Conservation (phyloP, 2,329 filamentous ascomycete genomes). For the Gaeumannomyces tritici region DNA sequence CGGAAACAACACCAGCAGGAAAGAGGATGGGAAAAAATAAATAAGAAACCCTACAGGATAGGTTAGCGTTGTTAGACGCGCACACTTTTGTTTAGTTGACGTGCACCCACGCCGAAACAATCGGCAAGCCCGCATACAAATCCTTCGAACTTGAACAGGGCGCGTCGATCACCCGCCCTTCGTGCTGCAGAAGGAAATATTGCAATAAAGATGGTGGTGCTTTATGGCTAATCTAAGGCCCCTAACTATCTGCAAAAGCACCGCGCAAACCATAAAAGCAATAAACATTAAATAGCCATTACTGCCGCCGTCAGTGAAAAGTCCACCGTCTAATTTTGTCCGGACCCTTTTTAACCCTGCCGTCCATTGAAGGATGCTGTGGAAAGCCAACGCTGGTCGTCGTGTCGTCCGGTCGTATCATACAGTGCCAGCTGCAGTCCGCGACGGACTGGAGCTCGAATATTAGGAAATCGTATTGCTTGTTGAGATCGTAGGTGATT, state of each 20-base stretch:
- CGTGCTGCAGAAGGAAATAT: background rate
- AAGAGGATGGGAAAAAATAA: no score
- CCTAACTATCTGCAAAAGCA: background rate
- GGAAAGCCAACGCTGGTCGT: background rate
- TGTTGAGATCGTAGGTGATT: background rate
- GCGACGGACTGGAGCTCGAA: background rate
- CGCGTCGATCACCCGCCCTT: background rate
- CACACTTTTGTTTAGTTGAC: no score
- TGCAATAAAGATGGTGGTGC: background rate
- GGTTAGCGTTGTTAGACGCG: no score
- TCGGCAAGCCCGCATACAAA: background rate
- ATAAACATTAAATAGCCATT: background rate
- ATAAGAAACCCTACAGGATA: no score
- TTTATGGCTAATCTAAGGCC: background rate
- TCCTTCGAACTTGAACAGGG: background rate
- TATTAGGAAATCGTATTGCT: background rate
- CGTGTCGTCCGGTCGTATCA: background rate
- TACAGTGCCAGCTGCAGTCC: background rate
- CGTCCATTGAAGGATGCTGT: background rate
- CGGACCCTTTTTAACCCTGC: background rate
- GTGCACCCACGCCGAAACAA: background rate
- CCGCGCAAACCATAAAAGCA: background rate
- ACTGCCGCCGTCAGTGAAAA: background rate
- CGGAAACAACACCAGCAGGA: no score
- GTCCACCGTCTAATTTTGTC: background rate